phyloP scores from a whole-genome alignment of 495 filamentous ascomycete genomes.

The Darksidea phi region DNA sequence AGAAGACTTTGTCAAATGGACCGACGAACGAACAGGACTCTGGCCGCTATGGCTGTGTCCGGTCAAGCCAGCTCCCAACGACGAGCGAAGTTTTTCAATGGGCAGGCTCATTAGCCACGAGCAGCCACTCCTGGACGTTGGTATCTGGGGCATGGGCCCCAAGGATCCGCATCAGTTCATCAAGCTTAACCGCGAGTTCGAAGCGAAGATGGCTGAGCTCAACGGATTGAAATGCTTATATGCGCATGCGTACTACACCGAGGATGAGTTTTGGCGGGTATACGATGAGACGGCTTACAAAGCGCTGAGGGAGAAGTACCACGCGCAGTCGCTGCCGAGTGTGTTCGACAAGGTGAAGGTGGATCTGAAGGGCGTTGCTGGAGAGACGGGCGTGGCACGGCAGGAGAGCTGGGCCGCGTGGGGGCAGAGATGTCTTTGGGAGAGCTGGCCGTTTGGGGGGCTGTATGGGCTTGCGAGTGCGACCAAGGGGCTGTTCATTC shows the following conservation, averaged over 20 bases:
- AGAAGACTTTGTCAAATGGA: constrained; percentile 51
- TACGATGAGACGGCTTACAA: constrained; percentile 54
- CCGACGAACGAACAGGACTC: constrained; percentile 47
- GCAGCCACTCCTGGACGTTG: constrained; percentile 54
- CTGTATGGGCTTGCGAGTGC: constrained; percentile 28
- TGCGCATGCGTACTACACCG: constrained; percentile 57
- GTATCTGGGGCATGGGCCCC: constrained; percentile 55
- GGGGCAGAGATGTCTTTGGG: background rate
- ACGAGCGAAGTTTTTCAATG: constrained; percentile 4
- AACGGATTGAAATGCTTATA: constrained; percentile 66
- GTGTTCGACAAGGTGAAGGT: constrained; percentile 60
- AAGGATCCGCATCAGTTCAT: constrained; percentile 47
- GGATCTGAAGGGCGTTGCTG: constrained; percentile 34
- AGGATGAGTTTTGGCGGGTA: constrained; percentile 59
- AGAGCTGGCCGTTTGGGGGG: constrained; percentile 10
- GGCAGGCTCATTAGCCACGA: constrained; percentile 14
- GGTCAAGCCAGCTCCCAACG: constrained; percentile 30
- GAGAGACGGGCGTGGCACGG: background rate
- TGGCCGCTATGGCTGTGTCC: constrained; percentile 66
- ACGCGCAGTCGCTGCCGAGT: constrained; percentile 50
- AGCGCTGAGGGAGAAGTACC: constrained; percentile 52
- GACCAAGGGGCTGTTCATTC: constrained; percentile 14
- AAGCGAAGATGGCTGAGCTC: constrained; percentile 61
- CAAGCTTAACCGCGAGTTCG: constrained; percentile 63
- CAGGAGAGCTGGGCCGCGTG: background rate